These are phyloP conservation scores for Alternaria brassicicola DNA, from an alignment of 2,329 filamentous ascomycete genomes.

Conservation along the genomic window DNA sequence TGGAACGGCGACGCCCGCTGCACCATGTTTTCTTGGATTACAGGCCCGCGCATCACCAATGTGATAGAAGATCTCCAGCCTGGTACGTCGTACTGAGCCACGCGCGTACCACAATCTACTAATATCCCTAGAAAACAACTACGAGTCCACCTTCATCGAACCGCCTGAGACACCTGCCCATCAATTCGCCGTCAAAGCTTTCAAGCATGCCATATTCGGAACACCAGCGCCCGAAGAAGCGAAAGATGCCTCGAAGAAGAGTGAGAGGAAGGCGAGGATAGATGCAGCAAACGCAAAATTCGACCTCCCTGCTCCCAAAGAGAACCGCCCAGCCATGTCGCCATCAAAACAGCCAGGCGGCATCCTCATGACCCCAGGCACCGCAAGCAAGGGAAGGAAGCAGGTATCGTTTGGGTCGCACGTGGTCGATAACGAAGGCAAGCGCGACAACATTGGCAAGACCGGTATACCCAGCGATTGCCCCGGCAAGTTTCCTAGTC, in stretches of 20 bases:
- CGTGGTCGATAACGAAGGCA: slow-evolving; percentile 62
- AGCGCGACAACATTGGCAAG: slow-evolving; percentile 54
- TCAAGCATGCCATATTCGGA: slow-evolving; percentile 69
- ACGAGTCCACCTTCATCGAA: slow-evolving; percentile 56
- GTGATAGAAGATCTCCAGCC: slow-evolving; percentile 46
- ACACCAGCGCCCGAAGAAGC: slow-evolving; percentile 62
- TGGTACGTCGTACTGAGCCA: slow-evolving; percentile 26
- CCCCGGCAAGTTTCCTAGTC: slow-evolving; percentile 58
- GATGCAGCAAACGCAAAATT: slow-evolving; percentile 35
- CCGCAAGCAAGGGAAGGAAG: slow-evolving; percentile 62
- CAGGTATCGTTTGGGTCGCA: slow-evolving; percentile 66
- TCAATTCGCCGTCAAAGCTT: slow-evolving; percentile 70
- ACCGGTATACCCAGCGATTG: slow-evolving; percentile 56
- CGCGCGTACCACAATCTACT: slow-evolving; percentile 10
- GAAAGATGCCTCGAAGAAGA: slow-evolving; percentile 28
- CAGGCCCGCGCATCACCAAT: slow-evolving; percentile 46
- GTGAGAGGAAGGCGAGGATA: slow-evolving; percentile 35
- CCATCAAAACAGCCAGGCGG: slow-evolving; percentile 64
- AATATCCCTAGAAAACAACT: slow-evolving; percentile 36
- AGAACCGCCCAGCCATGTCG: slow-evolving; percentile 45
- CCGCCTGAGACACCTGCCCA: slow-evolving; percentile 69
- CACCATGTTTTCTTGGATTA: slow-evolving; percentile 50
- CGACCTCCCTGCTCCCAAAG: slow-evolving; percentile 28
- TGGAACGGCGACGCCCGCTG: neutral
- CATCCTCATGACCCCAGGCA: slow-evolving; percentile 69